phyloP scores from a whole-genome alignment of 768 basidiomycete species.

The Suillus hirtellus region DNA sequence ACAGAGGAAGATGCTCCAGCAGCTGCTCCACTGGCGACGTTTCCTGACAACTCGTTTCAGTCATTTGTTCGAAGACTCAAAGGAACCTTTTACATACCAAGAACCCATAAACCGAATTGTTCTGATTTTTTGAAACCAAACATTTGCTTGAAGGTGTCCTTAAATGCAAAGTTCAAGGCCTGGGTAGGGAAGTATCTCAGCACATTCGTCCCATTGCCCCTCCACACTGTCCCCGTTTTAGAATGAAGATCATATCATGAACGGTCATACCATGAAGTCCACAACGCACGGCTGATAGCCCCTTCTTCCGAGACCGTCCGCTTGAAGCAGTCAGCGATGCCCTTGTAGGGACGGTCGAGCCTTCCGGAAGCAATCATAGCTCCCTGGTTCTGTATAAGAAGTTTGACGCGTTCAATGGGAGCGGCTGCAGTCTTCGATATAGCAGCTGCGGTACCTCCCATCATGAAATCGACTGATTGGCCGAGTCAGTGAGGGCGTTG shows the following conservation, averaged over 20 bases:
- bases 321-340: conserved; percentile 37
- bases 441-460: conserved; percentile 36
- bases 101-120: conserved; percentile 38
- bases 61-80: neutral
- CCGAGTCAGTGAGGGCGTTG: conserved; percentile 9
- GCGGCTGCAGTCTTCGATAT: conserved; percentile 43
- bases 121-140: conserved; percentile 39
- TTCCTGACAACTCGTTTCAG: conserved; percentile 26
- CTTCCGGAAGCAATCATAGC: conserved; percentile 38
- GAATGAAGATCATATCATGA: neutral
- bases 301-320: conserved; percentile 39
- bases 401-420: conserved; percentile 42
- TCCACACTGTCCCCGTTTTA: conserved; percentile 37
- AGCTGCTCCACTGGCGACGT: conserved; percentile 43
- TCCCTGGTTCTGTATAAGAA: conserved; percentile 42
- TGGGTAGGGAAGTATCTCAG: conserved; percentile 49
- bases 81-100: conserved; percentile 21
- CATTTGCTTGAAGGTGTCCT: conserved; percentile 41
- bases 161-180: conserved; percentile 50
- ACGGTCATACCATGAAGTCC: conserved; percentile 4
- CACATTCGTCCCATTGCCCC: conserved; percentile 45
- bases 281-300: conserved; percentile 34
- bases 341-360: conserved; percentile 37
- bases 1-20: conserved; percentile 43
- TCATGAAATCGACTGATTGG: conserved; percentile 36